A percentile compares a stretch with the other conserved stretches of the same genome.
These are phyloP conservation scores for Chenopodium berlandieri DNA, from an alignment of 148 eudicot genomes.

Conservation along the genomic window DNA sequence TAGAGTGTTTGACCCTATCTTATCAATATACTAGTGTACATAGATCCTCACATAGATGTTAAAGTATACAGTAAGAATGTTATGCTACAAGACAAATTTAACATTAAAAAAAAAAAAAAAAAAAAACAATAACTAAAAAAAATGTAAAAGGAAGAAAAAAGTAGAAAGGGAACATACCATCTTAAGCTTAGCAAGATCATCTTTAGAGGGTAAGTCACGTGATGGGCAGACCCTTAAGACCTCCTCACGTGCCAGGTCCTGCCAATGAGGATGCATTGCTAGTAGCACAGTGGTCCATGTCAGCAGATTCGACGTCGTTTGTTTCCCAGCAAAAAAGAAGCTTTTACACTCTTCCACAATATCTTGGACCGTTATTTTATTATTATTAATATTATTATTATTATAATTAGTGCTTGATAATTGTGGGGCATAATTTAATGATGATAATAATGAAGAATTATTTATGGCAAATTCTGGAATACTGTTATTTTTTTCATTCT, in stretches of 20 bases:
- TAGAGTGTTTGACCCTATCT: too few species aligned
- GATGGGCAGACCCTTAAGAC: conserved; percentile 73
- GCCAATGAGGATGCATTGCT: conserved; percentile 97
- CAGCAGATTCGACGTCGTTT: conserved; percentile 90
- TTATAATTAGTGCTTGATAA: conserved; percentile 17
- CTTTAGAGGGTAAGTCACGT: conserved; percentile 89
- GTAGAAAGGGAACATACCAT: conserved; percentile 40
- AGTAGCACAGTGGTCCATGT: conserved; percentile 87
- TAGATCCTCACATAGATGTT: neutral
- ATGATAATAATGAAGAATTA: conserved; percentile 9
- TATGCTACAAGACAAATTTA: conserved; percentile 5
- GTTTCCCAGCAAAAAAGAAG: conserved; percentile 93
- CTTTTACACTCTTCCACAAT: conserved; percentile 97
- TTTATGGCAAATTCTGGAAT: neutral
- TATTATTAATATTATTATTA: conserved; percentile 26
- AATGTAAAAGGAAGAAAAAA: neutral
- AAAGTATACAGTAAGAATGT: neutral
- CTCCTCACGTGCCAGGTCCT: conserved; percentile 92
- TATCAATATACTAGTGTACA: neutral
- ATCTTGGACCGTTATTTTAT: conserved; percentile 59
- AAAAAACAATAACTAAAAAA: neutral
- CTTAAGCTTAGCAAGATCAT: conserved; percentile 81
- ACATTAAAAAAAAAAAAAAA: neutral
- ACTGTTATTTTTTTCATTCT: conserved; percentile 9
- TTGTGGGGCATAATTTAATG: conserved; percentile 5